These are phyloP conservation scores for Gamarada debralockiae DNA, from an alignment of 495 filamentous ascomycete genomes.

Conservation along the genomic window DNA sequence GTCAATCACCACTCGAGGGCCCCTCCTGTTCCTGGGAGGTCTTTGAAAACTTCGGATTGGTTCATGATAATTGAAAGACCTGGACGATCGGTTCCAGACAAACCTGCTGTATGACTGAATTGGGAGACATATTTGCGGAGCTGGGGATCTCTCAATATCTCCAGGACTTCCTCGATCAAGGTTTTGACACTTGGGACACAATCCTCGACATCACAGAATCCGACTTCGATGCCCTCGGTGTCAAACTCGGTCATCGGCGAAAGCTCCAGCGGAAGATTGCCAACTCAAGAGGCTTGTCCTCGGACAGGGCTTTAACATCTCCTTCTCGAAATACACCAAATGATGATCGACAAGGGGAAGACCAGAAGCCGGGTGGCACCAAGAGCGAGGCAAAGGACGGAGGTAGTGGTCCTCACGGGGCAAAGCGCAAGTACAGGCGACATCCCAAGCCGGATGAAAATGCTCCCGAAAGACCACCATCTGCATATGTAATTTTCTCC, in stretches of 20 bases:
- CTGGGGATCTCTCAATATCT: slow-evolving; percentile 72
- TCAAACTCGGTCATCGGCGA: slow-evolving; percentile 75
- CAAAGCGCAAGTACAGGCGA: slow-evolving; percentile 71
- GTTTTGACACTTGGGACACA: slow-evolving; percentile 79
- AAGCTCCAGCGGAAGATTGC: slow-evolving; percentile 49
- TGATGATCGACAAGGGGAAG: slow-evolving; percentile 18
- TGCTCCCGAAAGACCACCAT: slow-evolving; percentile 72
- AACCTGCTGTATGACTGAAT: slow-evolving; percentile 48
- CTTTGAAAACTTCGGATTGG: slow-evolving; percentile 17
- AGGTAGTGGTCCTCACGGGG: slow-evolving; percentile 24
- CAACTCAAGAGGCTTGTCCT: slow-evolving; percentile 54
- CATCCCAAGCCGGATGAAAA: slow-evolving; percentile 80
- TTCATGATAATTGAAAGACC: slow-evolving; percentile 22
- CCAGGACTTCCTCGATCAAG: slow-evolving; percentile 63
- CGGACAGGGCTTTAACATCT: slow-evolving; percentile 38
- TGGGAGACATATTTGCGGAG: slow-evolving; percentile 60
- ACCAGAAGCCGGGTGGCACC: slow-evolving; percentile 20
- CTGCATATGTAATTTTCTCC: slow-evolving; percentile 80
- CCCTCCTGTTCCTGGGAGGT: slow-evolving; percentile 17
- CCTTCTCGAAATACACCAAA: slow-evolving; percentile 21
- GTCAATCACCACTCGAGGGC: not conserved
- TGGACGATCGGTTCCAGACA: slow-evolving; percentile 24
- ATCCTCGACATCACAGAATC: slow-evolving; percentile 76
- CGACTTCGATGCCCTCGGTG: slow-evolving; percentile 64
- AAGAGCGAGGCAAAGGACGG: slow-evolving; percentile 33